Percentiles rank a stretch among this genome's conserved stretches.
These are phyloP conservation scores for Nemania bipapillata DNA, from an alignment of 2,329 filamentous ascomycete species.

Conservation along the genomic window DNA sequence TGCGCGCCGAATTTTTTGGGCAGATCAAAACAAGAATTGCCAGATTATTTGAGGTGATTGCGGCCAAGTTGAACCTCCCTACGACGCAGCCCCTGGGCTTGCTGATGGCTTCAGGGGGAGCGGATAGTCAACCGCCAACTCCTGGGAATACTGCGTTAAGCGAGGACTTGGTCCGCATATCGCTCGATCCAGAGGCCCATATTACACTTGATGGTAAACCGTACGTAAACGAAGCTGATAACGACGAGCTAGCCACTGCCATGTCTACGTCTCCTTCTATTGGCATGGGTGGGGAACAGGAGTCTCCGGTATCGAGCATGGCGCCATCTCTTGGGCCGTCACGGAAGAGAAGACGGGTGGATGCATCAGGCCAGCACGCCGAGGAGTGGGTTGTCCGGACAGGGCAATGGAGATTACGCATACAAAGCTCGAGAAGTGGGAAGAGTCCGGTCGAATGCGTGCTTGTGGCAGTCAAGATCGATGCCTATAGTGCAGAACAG, in stretches of 20 bases:
- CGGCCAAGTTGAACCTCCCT: conserved; percentile 79
- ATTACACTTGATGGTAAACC: conserved; percentile 69
- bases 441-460: conserved; percentile 73
- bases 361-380: conserved; percentile 49
- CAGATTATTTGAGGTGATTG: conserved; percentile 81
- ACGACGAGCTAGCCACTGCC: conserved; percentile 44
- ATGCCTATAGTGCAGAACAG: conserved; percentile 74
- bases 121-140: conserved; percentile 69
- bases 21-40: conserved; percentile 75
- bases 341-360: conserved; percentile 60
- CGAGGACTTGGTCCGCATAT: conserved; percentile 74
- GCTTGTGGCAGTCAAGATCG: conserved; percentile 79
- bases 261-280: conserved; percentile 51
- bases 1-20: conserved; percentile 78
- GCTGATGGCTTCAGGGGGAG: conserved; percentile 73
- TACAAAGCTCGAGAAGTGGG: conserved; percentile 65
- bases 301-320: conserved; percentile 50
- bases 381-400: conserved; percentile 72
- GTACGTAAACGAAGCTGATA: conserved; percentile 51
- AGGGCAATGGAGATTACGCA: conserved; percentile 77
- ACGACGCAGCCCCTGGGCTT: conserved; percentile 71
- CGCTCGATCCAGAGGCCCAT: conserved; percentile 69
- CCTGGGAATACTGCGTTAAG: conserved; percentile 76
- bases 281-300: conserved; percentile 49
- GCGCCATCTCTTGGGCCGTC: conserved; percentile 52